phyloP scores from a whole-genome alignment of 2,329 filamentous ascomycete species.

The Tolypocladium sp. region DNA sequence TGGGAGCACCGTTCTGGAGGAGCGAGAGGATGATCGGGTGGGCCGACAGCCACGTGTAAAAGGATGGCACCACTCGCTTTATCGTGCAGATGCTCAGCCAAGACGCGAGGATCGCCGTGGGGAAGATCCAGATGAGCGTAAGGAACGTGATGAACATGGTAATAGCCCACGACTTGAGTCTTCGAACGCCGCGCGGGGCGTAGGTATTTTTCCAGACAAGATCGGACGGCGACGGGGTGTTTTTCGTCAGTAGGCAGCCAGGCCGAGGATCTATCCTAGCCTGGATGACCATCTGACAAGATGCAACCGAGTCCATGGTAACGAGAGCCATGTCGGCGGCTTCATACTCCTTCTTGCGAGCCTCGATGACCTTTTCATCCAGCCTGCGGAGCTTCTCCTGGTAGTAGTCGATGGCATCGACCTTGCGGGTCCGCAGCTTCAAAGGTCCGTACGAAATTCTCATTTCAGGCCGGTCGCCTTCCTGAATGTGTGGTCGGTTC shows the following conservation, averaged over 20 bases:
- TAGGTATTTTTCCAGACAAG: constrained; percentile 97
- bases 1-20: constrained; percentile 81
- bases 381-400: constrained; percentile 73
- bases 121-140: constrained; percentile 79
- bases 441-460: constrained; percentile 74
- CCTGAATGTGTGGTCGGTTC: constrained; percentile 19
- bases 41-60: constrained; percentile 57
- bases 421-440: constrained; percentile 58
- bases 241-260: constrained; percentile 72
- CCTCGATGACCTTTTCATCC: constrained; percentile 63
- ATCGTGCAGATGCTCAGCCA: constrained; percentile 78
- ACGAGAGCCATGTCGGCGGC: constrained; percentile 85
- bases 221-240: constrained; percentile 80
- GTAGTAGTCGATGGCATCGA: constrained; percentile 92
- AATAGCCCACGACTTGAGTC: constrained; percentile 72
- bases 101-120: constrained; percentile 70
- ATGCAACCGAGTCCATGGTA: constrained; percentile 92
- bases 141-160: constrained; percentile 75
- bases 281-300: constrained; percentile 92
- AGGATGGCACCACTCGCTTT: constrained; percentile 56
- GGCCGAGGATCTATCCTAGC: constrained; percentile 87
- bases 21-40: constrained; percentile 67
- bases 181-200: constrained; percentile 61
- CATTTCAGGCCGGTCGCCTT: constrained; percentile 53
- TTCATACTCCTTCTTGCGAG: constrained; percentile 66